Percentiles rank a stretch among this genome's conserved stretches.
phyloP scores from a whole-genome alignment of 352 stramenopile genomes.

The Phytophthora tentaculata region DNA sequence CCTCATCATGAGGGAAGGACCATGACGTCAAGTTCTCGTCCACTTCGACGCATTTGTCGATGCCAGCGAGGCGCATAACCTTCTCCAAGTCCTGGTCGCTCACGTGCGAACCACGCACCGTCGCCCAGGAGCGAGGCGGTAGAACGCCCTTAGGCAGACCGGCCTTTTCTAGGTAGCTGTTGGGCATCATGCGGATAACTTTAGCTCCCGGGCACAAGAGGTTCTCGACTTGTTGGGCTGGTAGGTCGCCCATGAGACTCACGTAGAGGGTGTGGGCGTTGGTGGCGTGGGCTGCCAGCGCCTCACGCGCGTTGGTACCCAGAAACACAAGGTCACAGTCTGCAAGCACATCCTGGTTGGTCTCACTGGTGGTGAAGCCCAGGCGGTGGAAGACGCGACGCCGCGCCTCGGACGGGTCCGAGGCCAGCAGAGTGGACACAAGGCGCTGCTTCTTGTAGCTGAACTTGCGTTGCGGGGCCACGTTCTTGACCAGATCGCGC shows the following conservation, averaged over 20 bases:
- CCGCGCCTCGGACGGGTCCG: constrained; percentile 62
- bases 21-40: constrained; percentile 43
- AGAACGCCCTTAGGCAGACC: constrained; percentile 61
- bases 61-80: constrained; percentile 61
- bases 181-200: constrained; percentile 80
- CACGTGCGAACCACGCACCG: constrained; percentile 55
- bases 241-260: constrained; percentile 73
- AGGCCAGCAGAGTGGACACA: constrained; percentile 70
- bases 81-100: constrained; percentile 63
- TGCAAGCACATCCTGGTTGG: constrained; percentile 62
- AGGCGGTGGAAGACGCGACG: constrained; percentile 64
- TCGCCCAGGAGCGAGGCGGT: constrained; percentile 57
- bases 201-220: constrained; percentile 68
- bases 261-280: constrained; percentile 67
- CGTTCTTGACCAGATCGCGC: constrained; percentile 67
- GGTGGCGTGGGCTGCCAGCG: constrained; percentile 39
- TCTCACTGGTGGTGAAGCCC: constrained; percentile 69
- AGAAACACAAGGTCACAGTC: constrained; percentile 80
- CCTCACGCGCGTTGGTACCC: constrained; percentile 58
- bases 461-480: constrained; percentile 66
- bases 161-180: constrained; percentile 60
- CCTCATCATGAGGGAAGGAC: constrained; percentile 21
- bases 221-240: constrained; percentile 55
- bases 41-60: constrained; percentile 55
- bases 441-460: constrained; percentile 79